A percentile compares a stretch with the other conserved stretches of the same genome.
These are phyloP conservation scores for Saturnispora kantuleensis DNA, from an alignment of 805 yeast species.

Conservation along the genomic window DNA sequence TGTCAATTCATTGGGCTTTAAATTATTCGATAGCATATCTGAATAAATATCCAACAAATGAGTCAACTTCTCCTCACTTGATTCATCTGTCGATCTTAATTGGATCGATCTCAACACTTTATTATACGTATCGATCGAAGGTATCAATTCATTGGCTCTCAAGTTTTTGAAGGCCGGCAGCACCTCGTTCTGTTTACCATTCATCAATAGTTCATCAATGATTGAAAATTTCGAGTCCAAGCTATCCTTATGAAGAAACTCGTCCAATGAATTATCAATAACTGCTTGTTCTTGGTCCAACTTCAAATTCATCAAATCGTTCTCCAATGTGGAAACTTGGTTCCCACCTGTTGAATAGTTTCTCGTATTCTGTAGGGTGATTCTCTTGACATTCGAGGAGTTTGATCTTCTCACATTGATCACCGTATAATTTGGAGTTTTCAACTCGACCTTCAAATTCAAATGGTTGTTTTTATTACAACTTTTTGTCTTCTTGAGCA, in stretches of 20 bases:
- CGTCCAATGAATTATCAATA: background rate
- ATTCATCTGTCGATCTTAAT: conserved; percentile 40
- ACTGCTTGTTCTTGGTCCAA: no score
- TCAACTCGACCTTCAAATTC: conserved; percentile 18
- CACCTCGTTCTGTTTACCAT: conserved; percentile 26
- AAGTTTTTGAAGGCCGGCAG: conserved; percentile 25
- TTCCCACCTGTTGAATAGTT: conserved; percentile 4
- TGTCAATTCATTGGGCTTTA: conserved; percentile 48
- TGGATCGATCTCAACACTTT: conserved; percentile 46
- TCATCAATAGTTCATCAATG: conserved; percentile 17
- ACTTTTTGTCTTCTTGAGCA: conserved; percentile 19
- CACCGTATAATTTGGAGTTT: conserved; percentile 15
- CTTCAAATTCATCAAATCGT: conserved; percentile 1
- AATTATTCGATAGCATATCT: conserved; percentile 43
- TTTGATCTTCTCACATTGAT: conserved; percentile 24
- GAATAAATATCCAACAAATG: conserved; percentile 58
- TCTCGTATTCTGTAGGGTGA: conserved; percentile 15
- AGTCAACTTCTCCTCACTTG: conserved; percentile 52
- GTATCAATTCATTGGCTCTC: conserved; percentile 31
- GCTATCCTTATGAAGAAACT: conserved; percentile 1
- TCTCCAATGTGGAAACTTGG: background rate
- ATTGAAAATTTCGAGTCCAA: conserved; percentile 10
- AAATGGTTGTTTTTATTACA: conserved; percentile 25
- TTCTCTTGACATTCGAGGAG: conserved; percentile 20
- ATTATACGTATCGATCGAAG: conserved; percentile 43